phyloP scores from a whole-genome alignment of 768 basidiomycete species.

The Termitomyces sp. region DNA sequence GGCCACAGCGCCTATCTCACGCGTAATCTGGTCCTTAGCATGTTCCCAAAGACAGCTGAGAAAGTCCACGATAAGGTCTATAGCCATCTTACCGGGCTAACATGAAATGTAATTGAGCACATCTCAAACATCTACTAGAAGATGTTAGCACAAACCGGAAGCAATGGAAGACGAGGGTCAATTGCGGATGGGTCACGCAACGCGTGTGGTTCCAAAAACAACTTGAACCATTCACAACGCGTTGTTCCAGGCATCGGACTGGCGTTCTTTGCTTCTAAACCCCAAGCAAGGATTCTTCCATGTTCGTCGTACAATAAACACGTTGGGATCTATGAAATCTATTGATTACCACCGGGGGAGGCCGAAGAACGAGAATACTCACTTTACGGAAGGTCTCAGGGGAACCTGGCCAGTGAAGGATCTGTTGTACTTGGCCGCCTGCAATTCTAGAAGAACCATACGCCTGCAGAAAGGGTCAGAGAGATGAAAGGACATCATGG shows the following conservation, averaged over 20 bases:
- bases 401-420: slow-evolving; percentile 82
- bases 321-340: slow-evolving; percentile 56
- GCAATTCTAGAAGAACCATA: slow-evolving; percentile 85
- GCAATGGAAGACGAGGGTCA: slow-evolving; percentile 73
- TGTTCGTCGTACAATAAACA: slow-evolving; percentile 78
- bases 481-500: not conserved
- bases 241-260: slow-evolving; percentile 61
- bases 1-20: slow-evolving; percentile 81
- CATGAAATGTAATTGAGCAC: slow-evolving; percentile 8
- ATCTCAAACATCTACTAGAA: not conserved
- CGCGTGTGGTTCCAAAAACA: slow-evolving; percentile 80
- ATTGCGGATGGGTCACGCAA: slow-evolving; percentile 67
- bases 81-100: slow-evolving; percentile 70
- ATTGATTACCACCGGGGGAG: not conserved
- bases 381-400: slow-evolving; percentile 85
- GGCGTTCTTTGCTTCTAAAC: slow-evolving; percentile 82
- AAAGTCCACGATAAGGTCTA: slow-evolving; percentile 83
- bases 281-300: slow-evolving; percentile 79
- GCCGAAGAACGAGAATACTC: slow-evolving; percentile 8
- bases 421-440: slow-evolving; percentile 77
- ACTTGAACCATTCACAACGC: slow-evolving; percentile 70
- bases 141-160: slow-evolving; percentile 58
- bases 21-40: slow-evolving; percentile 82
- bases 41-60: slow-evolving; percentile 83
- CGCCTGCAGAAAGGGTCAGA: slow-evolving; percentile 42